Base-by-base conservation (phyloP, 345 rosid genomes). In the Euphorbia lathyris region DNA sequence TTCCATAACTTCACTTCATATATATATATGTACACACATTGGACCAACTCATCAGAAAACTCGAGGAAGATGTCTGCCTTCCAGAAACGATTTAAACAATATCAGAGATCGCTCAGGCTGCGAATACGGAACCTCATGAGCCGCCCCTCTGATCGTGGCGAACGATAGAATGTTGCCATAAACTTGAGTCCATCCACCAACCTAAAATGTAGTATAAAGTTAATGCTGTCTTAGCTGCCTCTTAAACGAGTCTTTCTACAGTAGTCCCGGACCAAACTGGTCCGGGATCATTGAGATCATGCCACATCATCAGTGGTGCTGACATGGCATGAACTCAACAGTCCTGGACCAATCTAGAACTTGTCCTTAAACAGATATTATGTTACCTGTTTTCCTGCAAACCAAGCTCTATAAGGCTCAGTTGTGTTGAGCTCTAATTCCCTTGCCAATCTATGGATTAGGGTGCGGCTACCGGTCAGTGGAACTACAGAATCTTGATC, bases 401-500 rank as follows among this genome's bases (percentile, higher is more conserved):
- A 93, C 98, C 98, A 93, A 19, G 87, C 96, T 74, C 97, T 80
- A 73, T 90, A 90, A 32, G 97, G 85, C 47, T 82, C 87, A 11
- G 77, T 89, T 57, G 90, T 79, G 65, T 83, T 84, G 65, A 93
- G 77, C 52, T 87, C 80, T 55, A 90, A 73, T 64, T 76, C 79
- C 77, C 81, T 65, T 19, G 74, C 78, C 38, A 75, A 56, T 70
- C 70, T 40, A 27, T 64, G 62, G 14, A 75, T 70, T 45, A 75
- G 67, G 47, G 70, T 75, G 2, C 78, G 74, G 78, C 78, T 75
- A 53, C 77, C 69, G 2, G 69, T 74, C 68, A 93, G 79, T 0
- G 98, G 97, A 67, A 93, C 84, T 13, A 90, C 98, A n/a, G 97
- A 93, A 84, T 93, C 98, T 83, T 93, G 98, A 74, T 93, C 98